Evolutionary conservation across 805 yeast genomes (phyloP).

Genomic region (Barnettozyma sp.): DNA sequence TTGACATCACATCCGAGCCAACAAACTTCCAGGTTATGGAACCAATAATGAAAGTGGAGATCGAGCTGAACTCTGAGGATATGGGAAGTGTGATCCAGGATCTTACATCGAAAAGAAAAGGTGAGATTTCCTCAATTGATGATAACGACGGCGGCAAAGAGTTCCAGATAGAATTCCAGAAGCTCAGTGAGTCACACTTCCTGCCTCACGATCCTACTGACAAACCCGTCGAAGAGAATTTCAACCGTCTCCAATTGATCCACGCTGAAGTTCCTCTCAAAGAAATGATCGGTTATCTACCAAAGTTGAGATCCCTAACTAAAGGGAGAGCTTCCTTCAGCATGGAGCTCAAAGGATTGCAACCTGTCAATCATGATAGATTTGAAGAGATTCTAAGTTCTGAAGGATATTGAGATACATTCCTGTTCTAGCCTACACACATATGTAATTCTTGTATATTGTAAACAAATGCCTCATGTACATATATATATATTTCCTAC

Average conservation of each 20-base stretch:
- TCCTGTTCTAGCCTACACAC: no score
- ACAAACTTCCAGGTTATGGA: constrained; percentile 56
- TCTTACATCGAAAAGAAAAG: constrained; percentile 70
- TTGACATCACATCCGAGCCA: constrained; percentile 30
- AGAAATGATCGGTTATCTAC: constrained; percentile 86
- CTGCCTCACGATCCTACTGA: constrained; percentile 71
- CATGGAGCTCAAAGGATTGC: constrained; percentile 74
- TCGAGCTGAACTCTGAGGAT: constrained; percentile 61
- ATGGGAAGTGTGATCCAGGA: constrained; percentile 84
- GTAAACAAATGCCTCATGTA: background rate
- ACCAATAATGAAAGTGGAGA: constrained; percentile 76
- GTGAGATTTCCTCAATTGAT: constrained; percentile 62
- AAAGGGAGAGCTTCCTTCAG: constrained; percentile 83
- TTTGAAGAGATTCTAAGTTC: constrained; percentile 29
- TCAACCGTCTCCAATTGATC: constrained; percentile 40
- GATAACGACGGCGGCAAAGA: constrained; percentile 43
- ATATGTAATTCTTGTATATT: background rate
- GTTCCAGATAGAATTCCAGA: constrained; percentile 39
- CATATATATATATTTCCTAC: background rate
- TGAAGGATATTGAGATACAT: no score
- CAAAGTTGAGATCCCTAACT: constrained; percentile 70
- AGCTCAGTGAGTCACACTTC: constrained; percentile 55
- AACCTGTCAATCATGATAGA: constrained; percentile 51
- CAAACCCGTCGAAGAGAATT: constrained; percentile 13
- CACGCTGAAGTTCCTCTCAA: constrained; percentile 79